These are phyloP conservation scores for Phaeolepiota aurea DNA, from an alignment of 768 basidiomycete genomes.

Conservation along the genomic window DNA sequence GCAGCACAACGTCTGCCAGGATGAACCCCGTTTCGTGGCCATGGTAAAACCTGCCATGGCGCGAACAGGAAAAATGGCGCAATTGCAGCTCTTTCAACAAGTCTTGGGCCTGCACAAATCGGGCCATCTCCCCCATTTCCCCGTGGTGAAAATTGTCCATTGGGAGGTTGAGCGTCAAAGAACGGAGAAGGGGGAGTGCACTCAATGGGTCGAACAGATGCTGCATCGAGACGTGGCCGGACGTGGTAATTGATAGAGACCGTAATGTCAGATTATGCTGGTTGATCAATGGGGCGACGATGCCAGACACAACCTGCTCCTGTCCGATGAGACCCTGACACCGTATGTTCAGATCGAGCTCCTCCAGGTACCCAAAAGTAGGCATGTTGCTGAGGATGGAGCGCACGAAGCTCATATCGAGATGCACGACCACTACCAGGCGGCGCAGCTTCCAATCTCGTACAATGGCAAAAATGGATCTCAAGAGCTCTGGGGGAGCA, in stretches of 20 bases:
- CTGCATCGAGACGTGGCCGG: not conserved
- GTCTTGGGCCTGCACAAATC: not conserved
- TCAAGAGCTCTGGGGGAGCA: not conserved
- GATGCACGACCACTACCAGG: not conserved
- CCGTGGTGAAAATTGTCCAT: not conserved
- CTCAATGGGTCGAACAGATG: conserved; percentile 1
- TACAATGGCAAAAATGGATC: not conserved
- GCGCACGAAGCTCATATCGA: not conserved
- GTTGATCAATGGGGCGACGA: not conserved
- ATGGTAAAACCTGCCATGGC: not conserved
- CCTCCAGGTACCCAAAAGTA: not conserved
- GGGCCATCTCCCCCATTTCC: not conserved
- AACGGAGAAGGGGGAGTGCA: conserved; percentile 4
- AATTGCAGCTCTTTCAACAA: not conserved
- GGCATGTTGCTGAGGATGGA: not conserved
- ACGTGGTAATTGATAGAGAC: not conserved
- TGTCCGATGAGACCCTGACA: not conserved
- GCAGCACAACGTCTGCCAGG: not conserved
- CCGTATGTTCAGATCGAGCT: not conserved
- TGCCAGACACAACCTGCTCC: not conserved
- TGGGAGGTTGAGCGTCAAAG: not conserved
- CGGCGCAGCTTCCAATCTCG: not conserved
- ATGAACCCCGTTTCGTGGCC: not conserved
- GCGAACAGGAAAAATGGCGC: not conserved
- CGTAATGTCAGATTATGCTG: not conserved